Conservation (phyloP, 2,329 filamentous ascomycete species). For the Trichoderma afroharzianum region DNA sequence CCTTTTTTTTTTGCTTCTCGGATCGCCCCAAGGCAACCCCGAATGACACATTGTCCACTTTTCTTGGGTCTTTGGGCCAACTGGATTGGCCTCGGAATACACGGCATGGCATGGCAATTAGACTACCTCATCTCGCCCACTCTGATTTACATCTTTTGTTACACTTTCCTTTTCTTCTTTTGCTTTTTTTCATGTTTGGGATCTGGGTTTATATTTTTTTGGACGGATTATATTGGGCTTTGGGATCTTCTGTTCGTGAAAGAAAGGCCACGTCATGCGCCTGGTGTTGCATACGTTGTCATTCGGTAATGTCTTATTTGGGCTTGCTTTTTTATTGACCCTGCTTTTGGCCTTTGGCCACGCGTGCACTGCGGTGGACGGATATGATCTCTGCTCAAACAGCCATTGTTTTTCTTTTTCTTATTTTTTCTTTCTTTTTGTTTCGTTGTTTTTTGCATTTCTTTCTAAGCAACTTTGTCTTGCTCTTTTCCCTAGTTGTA, state of each 20-base stretch:
- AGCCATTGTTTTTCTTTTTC: background rate
- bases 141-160: slow-evolving; percentile 12
- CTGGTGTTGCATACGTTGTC: slow-evolving; percentile 17
- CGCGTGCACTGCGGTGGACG: slow-evolving; percentile 6
- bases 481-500: background rate
- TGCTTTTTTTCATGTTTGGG: background rate
- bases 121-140: slow-evolving; percentile 16
- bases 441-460: background rate
- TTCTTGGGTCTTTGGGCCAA: slow-evolving; percentile 11
- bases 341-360: background rate
- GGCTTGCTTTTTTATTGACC: background rate
- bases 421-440: background rate
- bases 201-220: background rate
- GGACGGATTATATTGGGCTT: background rate
- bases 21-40: slow-evolving; percentile 29
- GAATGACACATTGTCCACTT: background rate
- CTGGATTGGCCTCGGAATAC: slow-evolving; percentile 20
- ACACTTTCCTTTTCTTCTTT: background rate
- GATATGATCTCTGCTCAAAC: background rate
- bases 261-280: slow-evolving; percentile 17
- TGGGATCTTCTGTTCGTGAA: background rate
- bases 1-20: background rate
- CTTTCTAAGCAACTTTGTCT: background rate
- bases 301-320: slow-evolving; percentile 19
- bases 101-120: slow-evolving; percentile 18